These are phyloP conservation scores for Trichothecium sympodiale DNA, from an alignment of 2,329 filamentous ascomycete genomes.

Conservation along the genomic window DNA sequence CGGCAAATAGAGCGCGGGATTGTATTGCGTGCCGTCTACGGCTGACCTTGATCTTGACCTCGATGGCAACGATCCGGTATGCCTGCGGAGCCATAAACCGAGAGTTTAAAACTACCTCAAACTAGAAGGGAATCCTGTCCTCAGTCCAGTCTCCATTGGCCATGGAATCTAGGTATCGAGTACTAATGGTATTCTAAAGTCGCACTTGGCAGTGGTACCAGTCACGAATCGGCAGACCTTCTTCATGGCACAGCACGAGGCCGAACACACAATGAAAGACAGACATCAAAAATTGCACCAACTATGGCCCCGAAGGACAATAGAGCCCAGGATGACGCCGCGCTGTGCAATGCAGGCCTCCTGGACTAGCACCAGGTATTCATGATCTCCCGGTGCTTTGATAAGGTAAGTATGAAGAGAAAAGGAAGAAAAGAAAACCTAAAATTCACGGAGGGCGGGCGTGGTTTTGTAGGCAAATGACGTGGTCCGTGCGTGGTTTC, in stretches of 20 bases:
- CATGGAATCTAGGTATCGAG: too few relatives aligned
- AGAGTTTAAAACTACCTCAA: too few relatives aligned
- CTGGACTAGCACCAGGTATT: conserved; percentile 27
- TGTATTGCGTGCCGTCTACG: too few relatives aligned
- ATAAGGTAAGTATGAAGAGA: conserved; percentile 42
- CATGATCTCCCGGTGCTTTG: conserved; percentile 29
- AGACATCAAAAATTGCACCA: conserved; percentile 38
- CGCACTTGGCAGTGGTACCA: too few relatives aligned
- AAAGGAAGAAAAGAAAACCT: conserved; percentile 14
- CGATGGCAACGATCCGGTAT: too few relatives aligned
- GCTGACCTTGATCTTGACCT: too few relatives aligned
- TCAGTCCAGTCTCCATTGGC: too few relatives aligned
- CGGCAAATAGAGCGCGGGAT: too few relatives aligned
- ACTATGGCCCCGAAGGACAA: conserved; percentile 41
- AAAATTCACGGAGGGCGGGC: not conserved
- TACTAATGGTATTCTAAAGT: too few relatives aligned
- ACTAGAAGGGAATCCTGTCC: too few relatives aligned
- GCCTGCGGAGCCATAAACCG: too few relatives aligned
- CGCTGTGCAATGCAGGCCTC: conserved; percentile 43
- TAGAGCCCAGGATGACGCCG: conserved; percentile 34
- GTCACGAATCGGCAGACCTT: too few relatives aligned
- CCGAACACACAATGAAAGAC: conserved; percentile 31
- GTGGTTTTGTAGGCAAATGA: not conserved
- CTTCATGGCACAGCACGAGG: conserved; percentile 27
- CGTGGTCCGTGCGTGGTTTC: not conserved